These are phyloP conservation scores for Tetrapisispora fleetii DNA, from an alignment of 805 yeast genomes.

Conservation along the genomic window DNA sequence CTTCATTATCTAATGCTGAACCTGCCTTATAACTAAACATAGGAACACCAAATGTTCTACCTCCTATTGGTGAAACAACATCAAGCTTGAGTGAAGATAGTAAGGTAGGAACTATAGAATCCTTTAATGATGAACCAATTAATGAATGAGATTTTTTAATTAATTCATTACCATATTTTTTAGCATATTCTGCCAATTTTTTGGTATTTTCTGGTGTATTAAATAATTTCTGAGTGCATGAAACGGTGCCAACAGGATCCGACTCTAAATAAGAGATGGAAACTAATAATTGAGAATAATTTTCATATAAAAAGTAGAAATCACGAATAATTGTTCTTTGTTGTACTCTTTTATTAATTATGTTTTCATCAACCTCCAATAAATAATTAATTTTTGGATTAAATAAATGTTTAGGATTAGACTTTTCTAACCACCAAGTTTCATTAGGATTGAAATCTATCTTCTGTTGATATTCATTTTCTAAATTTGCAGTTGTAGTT, in stretches of 20 bases:
- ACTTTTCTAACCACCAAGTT: slow-evolving; percentile 3
- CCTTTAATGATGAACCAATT: slow-evolving; percentile 19
- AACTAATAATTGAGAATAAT: slow-evolving; percentile 56
- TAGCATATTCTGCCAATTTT: slow-evolving; percentile 37
- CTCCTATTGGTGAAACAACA: slow-evolving; percentile 49
- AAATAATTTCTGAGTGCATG: slow-evolving; percentile 19
- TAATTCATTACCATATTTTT: slow-evolving; percentile 42
- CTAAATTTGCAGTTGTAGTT: not conserved
- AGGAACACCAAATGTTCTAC: slow-evolving; percentile 55
- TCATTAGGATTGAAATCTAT: slow-evolving; percentile 1
- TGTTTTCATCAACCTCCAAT: slow-evolving; percentile 52
- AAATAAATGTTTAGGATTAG: not conserved
- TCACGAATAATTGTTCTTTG: slow-evolving; percentile 42
- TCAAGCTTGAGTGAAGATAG: slow-evolving; percentile 31
- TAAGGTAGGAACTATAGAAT: slow-evolving; percentile 28
- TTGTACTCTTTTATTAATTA: slow-evolving; percentile 48
- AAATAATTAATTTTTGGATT: slow-evolving; percentile 1
- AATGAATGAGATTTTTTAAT: slow-evolving; percentile 35
- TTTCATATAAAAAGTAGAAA: slow-evolving; percentile 62
- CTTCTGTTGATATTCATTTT: not conserved
- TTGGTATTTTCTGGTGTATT: slow-evolving; percentile 30
- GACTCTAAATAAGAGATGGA: slow-evolving; percentile 45
- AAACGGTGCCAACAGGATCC: slow-evolving; percentile 42
- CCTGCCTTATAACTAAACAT: slow-evolving; percentile 43
- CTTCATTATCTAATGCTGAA: slow-evolving; percentile 37